A percentile compares a stretch with the other conserved stretches of the same genome.
These are phyloP conservation scores for Candida takata DNA, from an alignment of 805 yeast genomes.

Conservation along the genomic window DNA sequence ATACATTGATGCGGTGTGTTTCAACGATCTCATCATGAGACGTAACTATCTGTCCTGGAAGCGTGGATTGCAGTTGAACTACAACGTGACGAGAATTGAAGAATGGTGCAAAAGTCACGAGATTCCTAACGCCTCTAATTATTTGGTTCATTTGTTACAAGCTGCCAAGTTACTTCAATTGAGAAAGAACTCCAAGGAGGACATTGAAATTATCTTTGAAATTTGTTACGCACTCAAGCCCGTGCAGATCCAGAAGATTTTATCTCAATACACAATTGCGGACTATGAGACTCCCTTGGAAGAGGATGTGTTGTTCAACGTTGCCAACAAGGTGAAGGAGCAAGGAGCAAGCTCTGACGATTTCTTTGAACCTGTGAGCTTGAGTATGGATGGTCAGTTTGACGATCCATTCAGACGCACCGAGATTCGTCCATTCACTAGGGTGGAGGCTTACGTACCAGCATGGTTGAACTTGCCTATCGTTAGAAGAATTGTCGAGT, in stretches of 20 bases:
- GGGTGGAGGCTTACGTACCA: constrained; percentile 88
- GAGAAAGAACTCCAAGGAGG: constrained; percentile 82
- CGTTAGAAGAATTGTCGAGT: constrained; percentile 80
- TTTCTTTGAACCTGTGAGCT: constrained; percentile 61
- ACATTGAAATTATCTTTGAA: constrained; percentile 86
- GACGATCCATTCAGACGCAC: constrained; percentile 78
- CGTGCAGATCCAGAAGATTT: constrained; percentile 88
- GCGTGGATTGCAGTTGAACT: constrained; percentile 93
- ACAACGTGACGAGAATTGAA: constrained; percentile 91
- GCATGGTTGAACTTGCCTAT: constrained; percentile 88
- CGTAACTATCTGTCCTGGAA: constrained; percentile 94
- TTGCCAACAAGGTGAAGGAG: constrained; percentile 71
- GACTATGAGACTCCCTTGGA: constrained; percentile 93
- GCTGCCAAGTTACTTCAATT: constrained; percentile 90
- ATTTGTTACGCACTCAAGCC: constrained; percentile 93
- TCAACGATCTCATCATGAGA: constrained; percentile 93
- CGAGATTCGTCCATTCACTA: constrained; percentile 67
- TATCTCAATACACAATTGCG: constrained; percentile 82
- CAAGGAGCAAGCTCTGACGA: constrained; percentile 51
- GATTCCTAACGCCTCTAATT: constrained; percentile 77
- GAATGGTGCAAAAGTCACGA: constrained; percentile 98
- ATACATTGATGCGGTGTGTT: constrained; percentile 87
- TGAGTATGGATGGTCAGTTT: constrained; percentile 66
- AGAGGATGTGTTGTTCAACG: constrained; percentile 68
- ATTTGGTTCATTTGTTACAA: constrained; percentile 82